Percentiles rank a stretch among this genome's conserved stretches.
Evolutionary conservation across 2,329 filamentous ascomycete genomes (phyloP).

Genomic region (Onygenales sp.): DNA sequence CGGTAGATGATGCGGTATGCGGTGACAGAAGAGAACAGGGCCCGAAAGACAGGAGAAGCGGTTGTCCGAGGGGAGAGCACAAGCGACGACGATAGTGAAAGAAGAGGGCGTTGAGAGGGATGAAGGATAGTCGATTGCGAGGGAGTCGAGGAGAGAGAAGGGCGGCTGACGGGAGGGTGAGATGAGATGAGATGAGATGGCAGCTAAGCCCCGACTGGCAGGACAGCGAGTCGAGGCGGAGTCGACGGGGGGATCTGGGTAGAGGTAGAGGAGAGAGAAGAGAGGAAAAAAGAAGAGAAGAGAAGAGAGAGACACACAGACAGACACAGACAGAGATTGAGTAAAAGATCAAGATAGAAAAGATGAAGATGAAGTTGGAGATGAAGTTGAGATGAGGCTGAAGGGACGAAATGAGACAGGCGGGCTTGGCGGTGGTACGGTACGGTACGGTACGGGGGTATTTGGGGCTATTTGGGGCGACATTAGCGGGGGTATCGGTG

Average conservation of each 20-base stretch:
- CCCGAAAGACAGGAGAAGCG: no score
- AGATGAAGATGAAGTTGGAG: slow-evolving; percentile 4
- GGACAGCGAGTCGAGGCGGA: slow-evolving; percentile 8
- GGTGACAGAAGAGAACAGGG: no score
- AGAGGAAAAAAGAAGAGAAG: slow-evolving; percentile 19
- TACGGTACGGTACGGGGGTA: neutral
- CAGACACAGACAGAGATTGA: slow-evolving; percentile 17
- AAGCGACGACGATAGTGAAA: no score
- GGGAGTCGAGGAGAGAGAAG: no score
- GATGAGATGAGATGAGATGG: slow-evolving; percentile 1
- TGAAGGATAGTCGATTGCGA: no score
- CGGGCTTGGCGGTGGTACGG: neutral
- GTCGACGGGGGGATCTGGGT: slow-evolving; percentile 5
- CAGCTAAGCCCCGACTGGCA: slow-evolving; percentile 7
- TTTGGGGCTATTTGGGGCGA: no score
- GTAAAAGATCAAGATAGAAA: neutral
- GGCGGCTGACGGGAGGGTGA: no score
- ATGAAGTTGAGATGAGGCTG: slow-evolving; percentile 2
- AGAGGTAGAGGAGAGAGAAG: slow-evolving; percentile 8
- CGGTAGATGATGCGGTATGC: no score
- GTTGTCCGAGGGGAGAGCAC: no score
- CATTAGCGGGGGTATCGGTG: no score
- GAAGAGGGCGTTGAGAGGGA: no score
- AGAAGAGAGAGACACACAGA: slow-evolving; percentile 14
- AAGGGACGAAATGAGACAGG: neutral